phyloP scores from a whole-genome alignment of 768 basidiomycete species.

The Podaxis mareebaensis region DNA sequence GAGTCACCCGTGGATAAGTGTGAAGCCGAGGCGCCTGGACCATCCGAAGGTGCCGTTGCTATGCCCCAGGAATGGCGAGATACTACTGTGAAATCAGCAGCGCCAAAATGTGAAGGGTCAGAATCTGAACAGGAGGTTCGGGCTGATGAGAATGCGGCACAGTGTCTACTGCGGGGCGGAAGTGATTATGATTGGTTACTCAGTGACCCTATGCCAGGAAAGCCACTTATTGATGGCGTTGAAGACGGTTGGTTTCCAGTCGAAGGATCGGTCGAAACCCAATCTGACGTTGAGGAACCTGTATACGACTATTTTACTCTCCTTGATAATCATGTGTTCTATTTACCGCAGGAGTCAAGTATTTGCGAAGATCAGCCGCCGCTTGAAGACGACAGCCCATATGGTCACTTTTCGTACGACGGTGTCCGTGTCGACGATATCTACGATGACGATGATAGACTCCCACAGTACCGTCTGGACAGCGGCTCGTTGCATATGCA shows the following conservation, averaged over 20 bases:
- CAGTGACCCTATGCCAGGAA: not conserved
- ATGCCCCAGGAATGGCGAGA: not conserved
- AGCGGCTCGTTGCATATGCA: not conserved
- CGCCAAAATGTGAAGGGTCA: not conserved
- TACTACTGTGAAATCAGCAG: not conserved
- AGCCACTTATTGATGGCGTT: too few relatives aligned
- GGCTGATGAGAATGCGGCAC: not conserved
- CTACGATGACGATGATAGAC: not conserved
- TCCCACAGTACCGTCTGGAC: not conserved
- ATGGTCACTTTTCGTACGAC: not conserved
- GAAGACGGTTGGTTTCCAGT: not conserved
- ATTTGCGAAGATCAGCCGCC: not conserved
- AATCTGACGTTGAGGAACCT: not conserved
- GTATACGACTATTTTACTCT: not conserved
- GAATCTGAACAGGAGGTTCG: not conserved
- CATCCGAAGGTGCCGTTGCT: not conserved
- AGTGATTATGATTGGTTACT: slow-evolving; percentile 8
- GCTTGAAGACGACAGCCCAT: not conserved
- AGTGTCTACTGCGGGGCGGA: not conserved
- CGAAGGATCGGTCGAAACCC: not conserved
- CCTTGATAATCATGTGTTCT: not conserved
- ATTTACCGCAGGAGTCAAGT: not conserved
- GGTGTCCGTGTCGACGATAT: not conserved
- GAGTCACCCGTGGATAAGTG: not conserved
- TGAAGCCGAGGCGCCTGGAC: not conserved